Percentiles rank a stretch among this genome's conserved stretches.
Evolutionary conservation across 768 basidiomycete species (phyloP).

Genomic region (Lactifluus piperatus): DNA sequence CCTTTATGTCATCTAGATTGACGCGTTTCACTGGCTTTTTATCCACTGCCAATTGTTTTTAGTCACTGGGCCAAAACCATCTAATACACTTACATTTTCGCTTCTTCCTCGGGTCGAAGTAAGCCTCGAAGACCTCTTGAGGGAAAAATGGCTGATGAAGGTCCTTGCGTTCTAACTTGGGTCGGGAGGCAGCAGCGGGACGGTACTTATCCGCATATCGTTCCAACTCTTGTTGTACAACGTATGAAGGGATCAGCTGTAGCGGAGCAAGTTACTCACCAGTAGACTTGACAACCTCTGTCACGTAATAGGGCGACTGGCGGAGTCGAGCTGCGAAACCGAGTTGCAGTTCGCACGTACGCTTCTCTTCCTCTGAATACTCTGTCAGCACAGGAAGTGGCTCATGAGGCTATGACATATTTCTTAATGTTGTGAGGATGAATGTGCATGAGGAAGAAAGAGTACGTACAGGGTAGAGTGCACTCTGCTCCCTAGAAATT

Average conservation of each 20-base stretch:
- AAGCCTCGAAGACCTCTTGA: slow-evolving; percentile 60
- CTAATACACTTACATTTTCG: slow-evolving; percentile 36
- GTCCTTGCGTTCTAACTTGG: slow-evolving; percentile 59
- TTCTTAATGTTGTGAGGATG: slow-evolving; percentile 3
- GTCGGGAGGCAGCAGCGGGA: slow-evolving; percentile 48
- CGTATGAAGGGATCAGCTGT: not conserved
- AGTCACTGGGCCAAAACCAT: not conserved
- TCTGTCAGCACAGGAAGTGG: slow-evolving; percentile 61
- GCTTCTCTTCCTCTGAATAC: slow-evolving; percentile 54
- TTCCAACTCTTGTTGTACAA: slow-evolving; percentile 47
- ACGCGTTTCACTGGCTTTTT: slow-evolving; percentile 11
- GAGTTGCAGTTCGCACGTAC: slow-evolving; percentile 55
- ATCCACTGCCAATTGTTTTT: slow-evolving; percentile 1
- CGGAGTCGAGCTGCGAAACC: slow-evolving; percentile 57
- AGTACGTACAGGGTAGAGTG: slow-evolving; percentile 68
- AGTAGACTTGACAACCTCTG: slow-evolving; percentile 58
- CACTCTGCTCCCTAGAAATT: slow-evolving; percentile 65
- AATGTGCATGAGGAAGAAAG: not conserved
- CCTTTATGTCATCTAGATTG: slow-evolving; percentile 17
- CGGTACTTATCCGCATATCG: slow-evolving; percentile 83
- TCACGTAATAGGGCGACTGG: slow-evolving; percentile 65
- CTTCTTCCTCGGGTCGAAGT: slow-evolving; percentile 70
- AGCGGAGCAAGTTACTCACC: slow-evolving; percentile 28
- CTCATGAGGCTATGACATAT: slow-evolving; percentile 45
- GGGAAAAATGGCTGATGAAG: slow-evolving; percentile 76